Percentiles rank a stretch among this genome's conserved stretches.
Conservation (phyloP, 106 monocot genomes). For the Dioscorea dumetorum region DNA sequence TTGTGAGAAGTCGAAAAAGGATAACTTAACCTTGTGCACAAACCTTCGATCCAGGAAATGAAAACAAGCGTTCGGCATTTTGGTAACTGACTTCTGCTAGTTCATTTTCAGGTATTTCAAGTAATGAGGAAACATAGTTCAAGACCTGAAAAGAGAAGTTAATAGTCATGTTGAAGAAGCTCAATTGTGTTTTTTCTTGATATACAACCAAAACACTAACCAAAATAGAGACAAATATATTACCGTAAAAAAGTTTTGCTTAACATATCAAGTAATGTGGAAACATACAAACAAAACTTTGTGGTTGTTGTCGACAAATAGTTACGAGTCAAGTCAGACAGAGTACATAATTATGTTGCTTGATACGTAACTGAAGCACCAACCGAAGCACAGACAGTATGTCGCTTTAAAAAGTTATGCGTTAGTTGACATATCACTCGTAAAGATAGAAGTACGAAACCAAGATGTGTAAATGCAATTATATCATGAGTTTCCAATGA, state of each 20-base stretch:
- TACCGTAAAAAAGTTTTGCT: neutral
- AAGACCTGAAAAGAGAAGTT: conserved; percentile 40
- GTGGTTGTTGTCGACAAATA: too few species aligned
- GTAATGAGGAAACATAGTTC: conserved; percentile 64
- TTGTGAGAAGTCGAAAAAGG: too few species aligned
- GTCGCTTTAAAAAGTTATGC: too few species aligned
- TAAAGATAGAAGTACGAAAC: too few species aligned
- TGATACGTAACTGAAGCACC: too few species aligned
- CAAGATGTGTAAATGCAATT: too few species aligned
- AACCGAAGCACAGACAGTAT: too few species aligned
- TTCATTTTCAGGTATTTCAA: conserved; percentile 72
- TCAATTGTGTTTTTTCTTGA: neutral
- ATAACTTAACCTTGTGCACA: conserved; percentile 4
- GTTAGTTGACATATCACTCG: too few species aligned
- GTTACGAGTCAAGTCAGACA: too few species aligned
- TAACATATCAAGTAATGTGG: neutral
- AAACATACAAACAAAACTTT: too few species aligned
- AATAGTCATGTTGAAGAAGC: neutral
- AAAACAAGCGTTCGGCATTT: conserved; percentile 64
- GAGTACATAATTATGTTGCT: too few species aligned
- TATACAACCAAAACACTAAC: neutral
- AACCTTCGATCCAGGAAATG: conserved; percentile 78
- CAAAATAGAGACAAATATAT: neutral
- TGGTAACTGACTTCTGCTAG: conserved; percentile 69
- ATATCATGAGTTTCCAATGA: too few species aligned